Evolutionary conservation across 352 stramenopile genomes (phyloP), one percentile per base, ranked within the genome.

Genomic region (Ochromonadaceae sp.): DNA sequence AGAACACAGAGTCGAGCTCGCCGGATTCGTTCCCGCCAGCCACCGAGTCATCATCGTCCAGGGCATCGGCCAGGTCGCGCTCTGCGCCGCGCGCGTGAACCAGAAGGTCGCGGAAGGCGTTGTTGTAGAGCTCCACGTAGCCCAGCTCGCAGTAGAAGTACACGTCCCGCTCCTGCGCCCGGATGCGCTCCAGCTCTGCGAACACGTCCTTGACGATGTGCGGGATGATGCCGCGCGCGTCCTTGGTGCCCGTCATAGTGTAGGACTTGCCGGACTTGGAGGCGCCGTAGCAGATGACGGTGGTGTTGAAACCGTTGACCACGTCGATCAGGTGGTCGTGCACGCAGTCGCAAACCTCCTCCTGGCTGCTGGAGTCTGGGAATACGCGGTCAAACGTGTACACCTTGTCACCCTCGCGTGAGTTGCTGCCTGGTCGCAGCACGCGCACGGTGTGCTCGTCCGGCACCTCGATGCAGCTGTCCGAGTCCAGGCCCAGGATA

Each of bases 41-140:
- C n/a, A n/a, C n/a, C n/a, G n/a, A n/a, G n/a, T n/a, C n/a, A n/a
- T n/a, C n/a, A n/a, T n/a, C n/a, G n/a, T n/a, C n/a, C n/a, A n/a
- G n/a, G n/a, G n/a, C n/a, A n/a, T n/a, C n/a, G n/a, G n/a, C n/a
- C n/a, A n/a, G n/a, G n/a, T n/a, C n/a, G n/a, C n/a, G n/a, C n/a
- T 9, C 31, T 17, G 35, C 28, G 47, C 12, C 20, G 34, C 48
- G 12, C 20, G 26, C 34, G 1, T 22, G 12, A 25, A 25, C 59
- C 36, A 95, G 73, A 12, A 95, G 71, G 59, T 94, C 88, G 53
- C 85, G 87, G 15, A 95, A 82, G 12, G 77, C 76, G 59, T 95
- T 91, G 59, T 95, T 95, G 79, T 95, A 94, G 44, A 95, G 87
- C 69, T 95, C 87, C 26, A 95, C 67, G 60, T 92, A 95, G 60